Base-by-base conservation (phyloP, 2,329 filamentous ascomycete species). In the Colletotrichum orbiculare region DNA sequence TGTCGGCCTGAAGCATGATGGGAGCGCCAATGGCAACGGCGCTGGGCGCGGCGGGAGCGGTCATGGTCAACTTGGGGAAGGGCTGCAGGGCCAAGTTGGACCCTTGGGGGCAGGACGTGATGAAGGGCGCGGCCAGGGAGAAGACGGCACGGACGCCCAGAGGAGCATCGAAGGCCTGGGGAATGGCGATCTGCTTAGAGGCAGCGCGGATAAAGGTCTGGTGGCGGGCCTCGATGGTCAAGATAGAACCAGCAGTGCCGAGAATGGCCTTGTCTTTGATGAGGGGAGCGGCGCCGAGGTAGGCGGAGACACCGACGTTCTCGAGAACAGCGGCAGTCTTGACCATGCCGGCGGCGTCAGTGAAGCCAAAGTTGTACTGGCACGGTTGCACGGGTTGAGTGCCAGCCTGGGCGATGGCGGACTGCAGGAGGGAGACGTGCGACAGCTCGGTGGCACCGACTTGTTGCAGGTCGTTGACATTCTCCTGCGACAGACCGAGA, bases 151-250 rank as follows among this genome's bases (percentile, higher is more conserved):
- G 84, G 68, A 89, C 87, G 37, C 86, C 85, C 11, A 94, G 87
- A 1, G 91, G 83, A 1, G 88, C 89, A 74, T 93, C 90, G 72
- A 93, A 91, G 34, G 90, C 84, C 73, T 87, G 86, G 4, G 91
- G 88, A 4, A 91, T 85, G 57, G 90, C 86, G 61, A 85, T 79
- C 59, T 82, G 79, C 64, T 84, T 82, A 17, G 83, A 80, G 43
- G 86, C 87, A 63, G 83, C 79, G 68, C 91, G 88, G 77, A 93
- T 87, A 76, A 91, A 89, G 67, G 89, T 89, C 78, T 92, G 89
- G 78, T 94, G 91, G 64, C 91, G 85, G 35, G 90, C 84, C 79
- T 94, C 91, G 65, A 92, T 85, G 33, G 90, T 91, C 48, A 92
- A 84, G 74, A 94, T 93, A 54, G 87, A 87, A 9, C 84, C 91